Evolutionary conservation across 805 yeast species (phyloP), one percentile per base, ranked within the genome.

Genomic region (Candida xyloterini): DNA sequence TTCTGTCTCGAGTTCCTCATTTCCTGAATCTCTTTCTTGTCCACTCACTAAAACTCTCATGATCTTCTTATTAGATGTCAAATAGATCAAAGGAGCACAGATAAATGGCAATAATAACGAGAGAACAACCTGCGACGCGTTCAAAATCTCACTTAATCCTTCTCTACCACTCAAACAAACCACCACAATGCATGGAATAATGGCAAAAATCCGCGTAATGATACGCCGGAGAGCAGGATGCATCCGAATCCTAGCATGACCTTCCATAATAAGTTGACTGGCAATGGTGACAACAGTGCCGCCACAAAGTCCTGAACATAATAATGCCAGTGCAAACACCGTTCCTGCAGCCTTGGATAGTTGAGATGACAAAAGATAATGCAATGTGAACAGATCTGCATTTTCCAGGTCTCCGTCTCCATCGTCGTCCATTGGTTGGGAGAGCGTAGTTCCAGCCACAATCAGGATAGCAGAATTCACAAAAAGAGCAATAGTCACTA

Each of bases 221-320:
- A 89, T 67, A 45, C 96, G 73, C 40, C 95, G 75, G 2, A 83
- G 68, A 66, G 89, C 89, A 2, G 97, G 96, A 25, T 84, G 78
- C 44, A 88, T 72, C 6, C 84, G 68, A 84, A 95, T 85, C 44
- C 75, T 70, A 18, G 87, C 70, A 53, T 88, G 90, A 1, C 97
- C 97, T 60, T 89, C 96, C 54, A 87, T 79, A 7, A 89, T 95
- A 79, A 87, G 86, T 59, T 89, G 96, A 26, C 96, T 95, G 2
- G 96, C 90, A 53, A 90, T 72, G 0, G 96, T 90, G 57, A 95
- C 89, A 14, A 89, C 95, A 27, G 91, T 85, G 29, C 96, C 96
- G 2, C 96, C 96, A 53, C 93, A 82, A 56, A 89, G 91, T n/a
- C 97, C 97, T 10, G 91, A 81, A 57, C 85, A 89, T 32, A 89